Percentiles rank a stretch among this genome's conserved stretches.
Evolutionary conservation across 164 flowering plant genomes (phyloP).

Genomic region (Stephania cephalantha): DNA sequence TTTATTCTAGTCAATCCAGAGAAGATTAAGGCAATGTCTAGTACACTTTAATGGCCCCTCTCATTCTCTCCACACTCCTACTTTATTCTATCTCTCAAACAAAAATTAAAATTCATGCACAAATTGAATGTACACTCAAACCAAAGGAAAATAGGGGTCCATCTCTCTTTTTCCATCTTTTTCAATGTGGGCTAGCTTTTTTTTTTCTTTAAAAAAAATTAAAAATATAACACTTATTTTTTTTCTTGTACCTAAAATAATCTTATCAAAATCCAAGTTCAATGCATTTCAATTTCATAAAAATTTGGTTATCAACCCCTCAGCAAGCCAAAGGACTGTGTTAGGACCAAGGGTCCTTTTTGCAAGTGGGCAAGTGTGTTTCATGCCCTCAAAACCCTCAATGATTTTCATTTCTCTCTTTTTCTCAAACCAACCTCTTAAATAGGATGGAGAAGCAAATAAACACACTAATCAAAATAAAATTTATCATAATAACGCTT

Average conservation of each 20-base stretch:
- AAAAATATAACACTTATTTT: not conserved
- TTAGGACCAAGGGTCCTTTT: not conserved
- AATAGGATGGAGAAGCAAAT: too few relatives aligned
- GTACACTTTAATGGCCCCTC: slow-evolving; percentile 20
- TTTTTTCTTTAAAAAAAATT: not conserved
- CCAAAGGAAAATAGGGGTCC: slow-evolving; percentile 28
- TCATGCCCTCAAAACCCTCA: too few relatives aligned
- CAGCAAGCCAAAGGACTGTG: not conserved
- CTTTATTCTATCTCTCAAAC: slow-evolving; percentile 6
- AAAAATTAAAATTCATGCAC: slow-evolving; percentile 7
- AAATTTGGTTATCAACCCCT: not conserved
- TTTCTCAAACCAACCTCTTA: too few relatives aligned
- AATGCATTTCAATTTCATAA: slow-evolving; percentile 4
- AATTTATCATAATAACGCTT: too few relatives aligned
- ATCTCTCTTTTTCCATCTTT: slow-evolving; percentile 7
- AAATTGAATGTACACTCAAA: slow-evolving; percentile 22
- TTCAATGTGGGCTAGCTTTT: slow-evolving; percentile 20
- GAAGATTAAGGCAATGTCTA: slow-evolving; percentile 38
- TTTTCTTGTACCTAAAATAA: slow-evolving; percentile 2
- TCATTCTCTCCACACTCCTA: not conserved
- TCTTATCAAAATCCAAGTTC: slow-evolving; percentile 1
- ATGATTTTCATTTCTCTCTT: too few relatives aligned
- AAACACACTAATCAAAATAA: too few relatives aligned
- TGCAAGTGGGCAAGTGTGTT: not conserved
- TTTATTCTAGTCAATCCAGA: not conserved